phyloP scores from a whole-genome alignment of 148 eudicot species.

The Rhododendron molle region DNA sequence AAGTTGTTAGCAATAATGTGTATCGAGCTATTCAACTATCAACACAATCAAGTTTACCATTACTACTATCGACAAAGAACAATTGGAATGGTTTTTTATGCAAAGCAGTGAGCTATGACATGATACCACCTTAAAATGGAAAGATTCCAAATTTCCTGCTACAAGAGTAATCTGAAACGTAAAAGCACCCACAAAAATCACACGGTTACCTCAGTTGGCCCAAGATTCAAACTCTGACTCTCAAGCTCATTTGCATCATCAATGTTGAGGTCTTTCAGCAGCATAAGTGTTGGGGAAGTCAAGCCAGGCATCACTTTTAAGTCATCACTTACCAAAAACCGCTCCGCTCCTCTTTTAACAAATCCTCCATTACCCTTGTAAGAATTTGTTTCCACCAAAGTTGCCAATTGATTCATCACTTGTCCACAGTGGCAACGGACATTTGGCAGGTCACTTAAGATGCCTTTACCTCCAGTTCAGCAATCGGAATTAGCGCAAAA shows the following conservation, averaged over 20 bases:
- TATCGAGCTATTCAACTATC: not conserved
- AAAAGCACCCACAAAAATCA: not conserved
- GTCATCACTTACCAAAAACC: constrained; percentile 1
- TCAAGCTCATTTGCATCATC: not conserved
- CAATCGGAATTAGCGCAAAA: not conserved
- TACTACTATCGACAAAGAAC: not conserved
- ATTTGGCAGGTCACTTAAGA: not conserved
- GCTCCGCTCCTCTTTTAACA: not conserved
- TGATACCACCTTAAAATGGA: not conserved
- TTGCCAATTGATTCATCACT: not conserved
- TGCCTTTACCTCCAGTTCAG: not conserved
- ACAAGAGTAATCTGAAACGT: not conserved
- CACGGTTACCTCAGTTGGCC: not conserved
- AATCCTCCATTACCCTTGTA: not conserved
- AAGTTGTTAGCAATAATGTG: not conserved
- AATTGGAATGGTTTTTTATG: not conserved
- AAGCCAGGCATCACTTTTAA: not conserved
- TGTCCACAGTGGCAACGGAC: not conserved
- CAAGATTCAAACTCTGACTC: not conserved
- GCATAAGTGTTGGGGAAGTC: not conserved
- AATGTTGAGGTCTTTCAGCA: not conserved
- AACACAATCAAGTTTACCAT: not conserved
- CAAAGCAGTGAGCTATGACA: not conserved
- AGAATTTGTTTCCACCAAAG: not conserved
- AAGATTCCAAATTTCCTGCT: not conserved